These are phyloP conservation scores for Pythium oligandrum DNA, from an alignment of 352 stramenopile species.

Conservation along the genomic window DNA sequence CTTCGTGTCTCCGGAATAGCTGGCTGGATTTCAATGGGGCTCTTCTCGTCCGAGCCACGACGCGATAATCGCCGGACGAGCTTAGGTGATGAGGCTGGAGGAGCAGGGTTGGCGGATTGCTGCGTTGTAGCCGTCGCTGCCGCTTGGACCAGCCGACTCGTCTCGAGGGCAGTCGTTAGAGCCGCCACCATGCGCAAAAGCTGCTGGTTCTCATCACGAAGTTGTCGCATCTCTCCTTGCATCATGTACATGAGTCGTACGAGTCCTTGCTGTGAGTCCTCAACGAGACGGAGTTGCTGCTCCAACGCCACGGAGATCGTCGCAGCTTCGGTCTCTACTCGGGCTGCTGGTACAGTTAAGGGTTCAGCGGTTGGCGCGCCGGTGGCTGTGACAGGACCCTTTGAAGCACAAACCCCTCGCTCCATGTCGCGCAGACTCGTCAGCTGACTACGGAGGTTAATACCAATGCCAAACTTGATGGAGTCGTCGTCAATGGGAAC, in stretches of 20 bases:
- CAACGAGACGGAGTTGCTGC: not conserved
- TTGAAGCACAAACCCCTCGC: not conserved
- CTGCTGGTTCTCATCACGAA: not conserved
- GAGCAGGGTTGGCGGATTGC: not conserved
- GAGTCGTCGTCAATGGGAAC: conserved; percentile 13
- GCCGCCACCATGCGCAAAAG: not conserved
- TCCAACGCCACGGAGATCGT: not conserved
- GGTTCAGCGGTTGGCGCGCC: not conserved
- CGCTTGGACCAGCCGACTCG: conserved; percentile 1
- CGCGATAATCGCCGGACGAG: not conserved
- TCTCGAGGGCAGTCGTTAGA: conserved; percentile 1
- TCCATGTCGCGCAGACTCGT: conserved; percentile 14
- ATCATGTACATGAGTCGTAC: conserved; percentile 6
- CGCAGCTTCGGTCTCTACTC: not conserved
- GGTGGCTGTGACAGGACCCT: not conserved
- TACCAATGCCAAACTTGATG: conserved; percentile 21
- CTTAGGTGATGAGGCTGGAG: conserved; percentile 5
- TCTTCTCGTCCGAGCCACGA: too few relatives aligned
- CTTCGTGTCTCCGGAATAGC: too few relatives aligned
- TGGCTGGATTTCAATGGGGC: too few relatives aligned
- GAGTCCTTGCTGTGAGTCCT: not conserved
- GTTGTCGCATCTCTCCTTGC: not conserved
- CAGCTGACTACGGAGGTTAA: conserved; percentile 17
- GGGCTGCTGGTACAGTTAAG: not conserved
- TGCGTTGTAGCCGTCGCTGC: conserved; percentile 2